Conservation (phyloP, 306 rosid genomes). For the Castanea mollissima region DNA sequence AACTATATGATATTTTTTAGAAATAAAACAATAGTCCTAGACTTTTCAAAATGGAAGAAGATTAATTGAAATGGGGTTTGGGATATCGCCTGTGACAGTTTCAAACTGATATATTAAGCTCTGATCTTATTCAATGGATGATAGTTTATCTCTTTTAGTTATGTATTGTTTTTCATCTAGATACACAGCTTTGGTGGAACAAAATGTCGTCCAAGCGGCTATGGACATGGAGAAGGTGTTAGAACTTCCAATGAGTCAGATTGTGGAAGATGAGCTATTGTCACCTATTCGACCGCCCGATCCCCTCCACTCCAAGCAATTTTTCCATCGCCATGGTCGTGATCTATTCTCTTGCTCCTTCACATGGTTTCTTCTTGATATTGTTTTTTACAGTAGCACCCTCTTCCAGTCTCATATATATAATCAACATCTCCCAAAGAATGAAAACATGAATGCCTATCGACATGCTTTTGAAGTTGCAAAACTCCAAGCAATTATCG, state of each 20-base stretch:
- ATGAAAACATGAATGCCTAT: not conserved
- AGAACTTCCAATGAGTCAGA: constrained; percentile 42
- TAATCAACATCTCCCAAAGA: not conserved
- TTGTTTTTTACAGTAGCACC: constrained; percentile 69
- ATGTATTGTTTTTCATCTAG: constrained; percentile 19
- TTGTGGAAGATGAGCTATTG: constrained; percentile 38
- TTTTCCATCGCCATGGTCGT: constrained; percentile 55
- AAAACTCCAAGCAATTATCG: constrained; percentile 53
- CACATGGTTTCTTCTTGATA: constrained; percentile 62
- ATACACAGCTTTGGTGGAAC: constrained; percentile 77
- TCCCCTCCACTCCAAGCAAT: constrained; percentile 45
- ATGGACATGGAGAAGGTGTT: constrained; percentile 77
- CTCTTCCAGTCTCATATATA: constrained; percentile 68
- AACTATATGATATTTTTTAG: too few species aligned
- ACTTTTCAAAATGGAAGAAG: too few species aligned
- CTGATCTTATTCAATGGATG: too few species aligned
- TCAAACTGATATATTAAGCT: too few species aligned
- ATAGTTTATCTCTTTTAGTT: not conserved
- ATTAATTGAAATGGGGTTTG: not conserved
- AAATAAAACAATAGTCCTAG: too few species aligned
- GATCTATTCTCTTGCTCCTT: constrained; percentile 61
- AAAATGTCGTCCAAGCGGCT: constrained; percentile 64
- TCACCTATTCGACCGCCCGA: constrained; percentile 19
- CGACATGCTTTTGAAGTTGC: constrained; percentile 40
- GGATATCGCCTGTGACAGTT: not conserved